Evolutionary conservation across 495 filamentous ascomycete species (phyloP), one percentile per base, ranked within the genome.

Genomic region (Aeminium ludgeri): DNA sequence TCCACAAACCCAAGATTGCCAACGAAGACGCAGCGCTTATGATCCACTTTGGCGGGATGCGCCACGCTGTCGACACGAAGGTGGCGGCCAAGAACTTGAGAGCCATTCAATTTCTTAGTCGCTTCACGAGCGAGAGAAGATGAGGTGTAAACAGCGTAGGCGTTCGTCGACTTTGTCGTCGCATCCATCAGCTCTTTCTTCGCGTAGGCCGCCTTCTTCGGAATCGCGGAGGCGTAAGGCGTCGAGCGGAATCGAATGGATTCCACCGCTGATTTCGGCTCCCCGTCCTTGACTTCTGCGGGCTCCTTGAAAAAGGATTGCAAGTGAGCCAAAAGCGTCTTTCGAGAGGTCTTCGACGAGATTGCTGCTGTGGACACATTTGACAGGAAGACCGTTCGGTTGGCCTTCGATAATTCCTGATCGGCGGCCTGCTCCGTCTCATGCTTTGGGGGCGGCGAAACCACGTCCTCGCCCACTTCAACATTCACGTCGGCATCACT

Each of bases 1-100:
- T 92, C 85, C 1, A 95, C 82, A 50, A 96, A 96, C 31, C 86
- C 84, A 8, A 99, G 73, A 55, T 96, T 96, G 8, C 91, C 91
- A 10, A 99, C 82, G 53, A 96, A 99, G 3, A 99, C 80, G 60
- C 91, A 99, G 38, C 85, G 75, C 35, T 78, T 73, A 54, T 92
- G 70, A 52, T 93, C 87, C 18, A 76, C 71, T 19, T 76, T 68
- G 1, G 80, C 67, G 0, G 91, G 91, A 61, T 94, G 87, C 0
- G 89, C 82, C 31, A 96, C 73, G 32, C 70, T 78, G 59, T 99
- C 89, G 13, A 86, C 91, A 6, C 85, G 71, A 45, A 99, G 61
- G 60, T 99, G 91, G 10, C 91, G 77, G 50, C 84, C 81, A 25
- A 96, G 70, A 6, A 96, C 69, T 1, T 83, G 62, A 1, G 74